Percentiles rank a stretch among this genome's conserved stretches.
Conservation (phyloP, 257 asterid species). For the Forsythia viridissima region DNA sequence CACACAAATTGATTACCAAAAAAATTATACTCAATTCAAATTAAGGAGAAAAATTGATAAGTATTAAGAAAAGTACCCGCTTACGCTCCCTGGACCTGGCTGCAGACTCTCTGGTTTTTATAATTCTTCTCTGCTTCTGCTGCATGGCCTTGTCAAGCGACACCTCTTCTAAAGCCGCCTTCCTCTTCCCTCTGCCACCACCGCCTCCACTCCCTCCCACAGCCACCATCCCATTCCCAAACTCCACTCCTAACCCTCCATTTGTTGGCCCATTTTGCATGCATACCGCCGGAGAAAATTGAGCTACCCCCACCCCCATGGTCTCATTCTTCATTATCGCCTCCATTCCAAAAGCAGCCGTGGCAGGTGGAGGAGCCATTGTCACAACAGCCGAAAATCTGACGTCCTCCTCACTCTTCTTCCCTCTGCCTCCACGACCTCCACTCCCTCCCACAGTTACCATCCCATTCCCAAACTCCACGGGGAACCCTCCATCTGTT, state of each 20-base stretch:
- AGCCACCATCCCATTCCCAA: conserved; percentile 57
- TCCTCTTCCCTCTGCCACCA: conserved; percentile 81
- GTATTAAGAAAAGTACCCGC: conserved; percentile 49
- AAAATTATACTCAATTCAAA: not conserved
- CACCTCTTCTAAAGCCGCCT: conserved; percentile 68
- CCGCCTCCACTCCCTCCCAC: conserved; percentile 29
- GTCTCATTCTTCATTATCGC: conserved; percentile 6
- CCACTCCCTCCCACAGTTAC: conserved; percentile 34
- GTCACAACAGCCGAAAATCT: conserved; percentile 41
- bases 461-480: conserved; percentile 63
- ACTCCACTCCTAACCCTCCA: conserved; percentile 53
- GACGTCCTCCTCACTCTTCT: conserved; percentile 61
- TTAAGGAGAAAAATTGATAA: not conserved
- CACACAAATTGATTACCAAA: too few species aligned
- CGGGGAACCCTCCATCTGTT: conserved; percentile 37
- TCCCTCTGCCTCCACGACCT: conserved; percentile 50
- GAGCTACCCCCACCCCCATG: conserved; percentile 34
- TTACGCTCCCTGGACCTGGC: conserved; percentile 96
- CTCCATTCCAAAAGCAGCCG: not conserved
- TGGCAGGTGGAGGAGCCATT: conserved; percentile 21
- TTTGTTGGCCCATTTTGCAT: conserved; percentile 54
- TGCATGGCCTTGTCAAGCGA: conserved; percentile 87
- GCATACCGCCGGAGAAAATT: conserved; percentile 38
- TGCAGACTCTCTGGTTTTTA: conserved; percentile 94
- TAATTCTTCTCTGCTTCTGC: conserved; percentile 95